Evolutionary conservation across 106 monocot species (phyloP).

Genomic region (Gastrodia elata): DNA sequence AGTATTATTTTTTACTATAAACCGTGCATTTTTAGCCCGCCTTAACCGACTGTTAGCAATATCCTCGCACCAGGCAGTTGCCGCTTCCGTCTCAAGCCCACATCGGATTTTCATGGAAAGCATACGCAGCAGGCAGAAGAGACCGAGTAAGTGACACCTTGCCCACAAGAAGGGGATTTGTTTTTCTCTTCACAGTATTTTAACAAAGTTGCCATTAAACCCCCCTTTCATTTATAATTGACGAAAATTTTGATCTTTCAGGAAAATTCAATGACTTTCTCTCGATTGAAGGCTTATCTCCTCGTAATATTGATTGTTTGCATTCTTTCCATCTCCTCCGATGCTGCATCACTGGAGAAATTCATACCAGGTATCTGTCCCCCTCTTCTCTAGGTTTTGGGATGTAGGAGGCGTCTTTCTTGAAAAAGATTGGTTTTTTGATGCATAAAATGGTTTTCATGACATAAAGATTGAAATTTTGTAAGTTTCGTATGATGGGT

Average conservation of each 20-base stretch:
- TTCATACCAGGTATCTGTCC: neutral
- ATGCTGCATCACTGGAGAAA: neutral
- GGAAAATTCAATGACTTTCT: neutral
- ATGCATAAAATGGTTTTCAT: neutral
- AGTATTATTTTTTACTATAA: too few species aligned
- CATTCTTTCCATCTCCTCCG: constrained; percentile 5
- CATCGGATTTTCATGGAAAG: neutral
- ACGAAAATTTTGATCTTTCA: neutral
- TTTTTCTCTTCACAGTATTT: neutral
- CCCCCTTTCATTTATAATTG: too few species aligned
- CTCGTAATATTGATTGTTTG: neutral
- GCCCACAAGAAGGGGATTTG: neutral
- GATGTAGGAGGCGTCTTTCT: neutral
- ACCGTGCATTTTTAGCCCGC: too few species aligned
- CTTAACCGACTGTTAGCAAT: neutral
- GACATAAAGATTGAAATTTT: neutral
- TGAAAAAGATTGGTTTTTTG: neutral
- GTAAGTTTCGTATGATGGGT: neutral
- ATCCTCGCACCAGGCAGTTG: neutral
- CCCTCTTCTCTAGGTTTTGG: neutral
- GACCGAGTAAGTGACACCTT: neutral
- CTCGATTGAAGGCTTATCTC: neutral
- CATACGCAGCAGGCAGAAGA: neutral
- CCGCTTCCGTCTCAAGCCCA: neutral
- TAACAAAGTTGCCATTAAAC: neutral